phyloP scores from a whole-genome alignment of 176 grass and related monocot genomes.

The Triticum urartu region DNA sequence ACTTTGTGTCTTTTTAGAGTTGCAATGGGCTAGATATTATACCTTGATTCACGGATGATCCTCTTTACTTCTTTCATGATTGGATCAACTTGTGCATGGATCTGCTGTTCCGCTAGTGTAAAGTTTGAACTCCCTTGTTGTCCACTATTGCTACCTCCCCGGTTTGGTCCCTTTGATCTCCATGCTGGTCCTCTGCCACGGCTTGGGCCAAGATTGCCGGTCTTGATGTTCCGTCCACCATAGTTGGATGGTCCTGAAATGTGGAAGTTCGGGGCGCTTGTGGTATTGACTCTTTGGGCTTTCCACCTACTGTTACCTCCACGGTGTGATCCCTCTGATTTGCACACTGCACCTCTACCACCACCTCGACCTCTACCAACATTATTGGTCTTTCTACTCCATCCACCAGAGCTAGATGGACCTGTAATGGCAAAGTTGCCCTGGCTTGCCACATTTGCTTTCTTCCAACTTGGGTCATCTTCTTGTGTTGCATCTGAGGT shows the following conservation, averaged over 20 bases:
- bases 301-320: conserved; percentile 26
- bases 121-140: conserved; percentile 1
- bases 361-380: conserved; percentile 27
- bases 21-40: conserved; percentile 2
- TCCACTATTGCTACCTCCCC: conserved; percentile 14
- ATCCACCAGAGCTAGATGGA: conserved; percentile 29
- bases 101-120: conserved; percentile 35
- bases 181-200: conserved; percentile 3
- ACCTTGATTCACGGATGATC: conserved; percentile 51
- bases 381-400: conserved; percentile 14
- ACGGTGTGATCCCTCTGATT: conserved; percentile 33
- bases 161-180: conserved; percentile 33
- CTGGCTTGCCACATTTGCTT: conserved; percentile 5
- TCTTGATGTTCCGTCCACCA: conserved; percentile 23
- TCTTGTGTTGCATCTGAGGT: conserved; percentile 19
- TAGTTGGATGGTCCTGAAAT: conserved; percentile 23
- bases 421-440: conserved; percentile 13
- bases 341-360: conserved; percentile 8
- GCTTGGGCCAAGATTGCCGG: conserved; percentile 10
- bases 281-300: conserved; percentile 24
- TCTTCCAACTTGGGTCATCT: conserved; percentile 18
- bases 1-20: not conserved
- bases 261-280: not conserved
- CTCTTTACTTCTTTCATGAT: conserved; percentile 47
- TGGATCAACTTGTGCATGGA: conserved; percentile 33